These are phyloP conservation scores for Echinochloa phyllopogon DNA, from an alignment of 176 grass and related monocot genomes.

Conservation along the genomic window DNA sequence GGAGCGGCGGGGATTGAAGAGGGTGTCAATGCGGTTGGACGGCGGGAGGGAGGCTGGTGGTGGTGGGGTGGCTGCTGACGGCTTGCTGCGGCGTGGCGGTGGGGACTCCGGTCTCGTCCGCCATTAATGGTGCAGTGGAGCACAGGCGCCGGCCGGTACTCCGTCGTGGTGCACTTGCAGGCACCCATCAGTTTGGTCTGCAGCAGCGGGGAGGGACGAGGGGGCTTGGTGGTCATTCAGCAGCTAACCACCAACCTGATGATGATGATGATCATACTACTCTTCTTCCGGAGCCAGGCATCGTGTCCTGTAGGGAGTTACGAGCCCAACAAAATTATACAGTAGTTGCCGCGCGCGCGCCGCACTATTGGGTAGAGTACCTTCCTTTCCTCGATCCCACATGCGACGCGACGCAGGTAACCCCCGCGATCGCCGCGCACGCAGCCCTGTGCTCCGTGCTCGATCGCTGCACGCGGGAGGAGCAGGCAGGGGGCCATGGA, in stretches of 20 bases:
- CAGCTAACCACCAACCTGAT: not conserved
- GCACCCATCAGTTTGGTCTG: not conserved
- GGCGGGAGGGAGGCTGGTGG: not conserved
- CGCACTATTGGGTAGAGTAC: not conserved
- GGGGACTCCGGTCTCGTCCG: not conserved
- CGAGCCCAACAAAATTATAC: not conserved
- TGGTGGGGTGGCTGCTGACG: not conserved
- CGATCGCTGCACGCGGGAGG: too few species aligned
- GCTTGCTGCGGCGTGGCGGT: not conserved
- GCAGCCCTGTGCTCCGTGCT: too few species aligned
- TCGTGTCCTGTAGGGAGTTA: not conserved
- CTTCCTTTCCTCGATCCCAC: not conserved
- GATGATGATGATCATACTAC: not conserved
- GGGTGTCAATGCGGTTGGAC: slow-evolving; percentile 32
- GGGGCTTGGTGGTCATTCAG: not conserved
- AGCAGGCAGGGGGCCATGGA: too few species aligned
- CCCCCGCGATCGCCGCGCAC: too few species aligned
- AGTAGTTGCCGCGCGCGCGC: not conserved
- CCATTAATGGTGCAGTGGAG: slow-evolving; percentile 9
- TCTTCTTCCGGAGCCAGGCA: not conserved
- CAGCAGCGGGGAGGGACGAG: not conserved
- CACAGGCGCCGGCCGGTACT: not conserved
- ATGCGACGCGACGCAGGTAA: not conserved
- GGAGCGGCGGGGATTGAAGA: slow-evolving; percentile 30
- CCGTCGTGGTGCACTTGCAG: not conserved